Percentiles rank a stretch among this genome's conserved stretches.
Evolutionary conservation across 2,329 filamentous ascomycete genomes (phyloP).

Genomic region (Phaeosphaeriaceae sp.): DNA sequence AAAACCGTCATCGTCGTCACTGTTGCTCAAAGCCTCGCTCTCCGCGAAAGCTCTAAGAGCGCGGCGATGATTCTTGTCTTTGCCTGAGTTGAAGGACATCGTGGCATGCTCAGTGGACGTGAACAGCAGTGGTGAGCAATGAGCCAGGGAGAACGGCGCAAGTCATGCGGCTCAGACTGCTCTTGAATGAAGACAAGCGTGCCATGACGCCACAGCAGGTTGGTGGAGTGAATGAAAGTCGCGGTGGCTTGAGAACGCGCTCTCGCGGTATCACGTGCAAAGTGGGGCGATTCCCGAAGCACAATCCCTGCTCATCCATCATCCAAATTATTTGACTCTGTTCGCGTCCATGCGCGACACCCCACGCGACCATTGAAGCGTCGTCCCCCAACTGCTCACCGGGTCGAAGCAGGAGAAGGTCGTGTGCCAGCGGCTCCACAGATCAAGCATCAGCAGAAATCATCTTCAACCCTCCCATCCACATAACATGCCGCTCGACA

Average conservation of each 20-base stretch:
- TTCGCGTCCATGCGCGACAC: neutral
- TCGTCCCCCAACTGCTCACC: neutral
- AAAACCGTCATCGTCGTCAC: conserved; percentile 53
- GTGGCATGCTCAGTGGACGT: neutral
- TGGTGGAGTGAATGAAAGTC: neutral
- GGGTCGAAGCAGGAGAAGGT: neutral
- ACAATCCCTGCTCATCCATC: conserved; percentile 6
- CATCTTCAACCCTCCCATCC: neutral
- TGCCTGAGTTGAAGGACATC: conserved; percentile 28
- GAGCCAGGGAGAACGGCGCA: neutral
- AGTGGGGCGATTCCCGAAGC: neutral
- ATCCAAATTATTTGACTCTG: conserved; percentile 13
- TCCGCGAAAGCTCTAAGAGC: conserved; percentile 34
- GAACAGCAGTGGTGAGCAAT: neutral
- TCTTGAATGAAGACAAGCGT: neutral
- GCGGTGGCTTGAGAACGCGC: conserved; percentile 14
- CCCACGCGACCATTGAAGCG: neutral
- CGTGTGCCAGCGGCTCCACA: neutral
- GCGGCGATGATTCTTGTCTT: conserved; percentile 21
- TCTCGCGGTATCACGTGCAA: conserved; percentile 38
- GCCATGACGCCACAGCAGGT: neutral
- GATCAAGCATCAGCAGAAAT: conserved; percentile 5
- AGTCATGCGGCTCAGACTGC: neutral
- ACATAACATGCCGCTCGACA: conserved; percentile 84
- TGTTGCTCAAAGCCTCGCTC: conserved; percentile 31